A percentile compares a stretch with the other conserved stretches of the same genome.
Conservation (phyloP, 2,329 filamentous ascomycete species). For the Curvularia sp. region DNA sequence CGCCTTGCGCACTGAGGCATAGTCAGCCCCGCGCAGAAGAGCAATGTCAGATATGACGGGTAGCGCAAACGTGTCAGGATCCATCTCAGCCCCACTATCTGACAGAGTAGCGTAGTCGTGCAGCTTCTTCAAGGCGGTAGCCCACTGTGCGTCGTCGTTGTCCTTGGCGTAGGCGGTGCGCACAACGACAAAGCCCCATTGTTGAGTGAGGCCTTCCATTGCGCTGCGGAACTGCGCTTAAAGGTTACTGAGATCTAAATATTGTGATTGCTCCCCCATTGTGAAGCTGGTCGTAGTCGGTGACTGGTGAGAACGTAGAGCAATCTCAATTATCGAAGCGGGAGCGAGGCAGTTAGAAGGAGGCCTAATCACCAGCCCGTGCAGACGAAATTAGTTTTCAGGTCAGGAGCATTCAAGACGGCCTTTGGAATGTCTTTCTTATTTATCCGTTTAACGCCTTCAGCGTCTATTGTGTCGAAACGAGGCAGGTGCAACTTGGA, state of each 20-base stretch:
- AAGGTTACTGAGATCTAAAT: background rate
- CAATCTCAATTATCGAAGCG: background rate
- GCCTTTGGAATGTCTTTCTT: background rate
- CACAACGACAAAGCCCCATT: conserved; percentile 2
- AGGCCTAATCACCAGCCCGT: background rate
- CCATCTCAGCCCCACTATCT: background rate
- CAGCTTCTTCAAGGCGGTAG: background rate
- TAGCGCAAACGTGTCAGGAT: background rate
- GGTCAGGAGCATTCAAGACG: background rate
- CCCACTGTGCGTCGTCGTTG: conserved; percentile 2
- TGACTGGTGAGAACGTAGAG: background rate
- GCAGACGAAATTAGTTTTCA: background rate
- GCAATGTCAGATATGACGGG: background rate
- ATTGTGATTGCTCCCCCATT: background rate
- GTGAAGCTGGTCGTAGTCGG: conserved; percentile 1
- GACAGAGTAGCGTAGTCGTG: background rate
- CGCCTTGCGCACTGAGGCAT: background rate
- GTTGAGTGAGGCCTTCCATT: background rate
- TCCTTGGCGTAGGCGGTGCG: background rate
- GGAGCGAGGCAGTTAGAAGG: background rate
- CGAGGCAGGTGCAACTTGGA: background rate
- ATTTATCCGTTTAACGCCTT: background rate
- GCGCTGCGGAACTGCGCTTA: background rate
- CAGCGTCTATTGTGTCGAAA: background rate
- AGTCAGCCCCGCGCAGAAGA: background rate